Conservation (phyloP, 1,139 yeast species). For the Hyphopichia wangnamkhiaoensis region DNA sequence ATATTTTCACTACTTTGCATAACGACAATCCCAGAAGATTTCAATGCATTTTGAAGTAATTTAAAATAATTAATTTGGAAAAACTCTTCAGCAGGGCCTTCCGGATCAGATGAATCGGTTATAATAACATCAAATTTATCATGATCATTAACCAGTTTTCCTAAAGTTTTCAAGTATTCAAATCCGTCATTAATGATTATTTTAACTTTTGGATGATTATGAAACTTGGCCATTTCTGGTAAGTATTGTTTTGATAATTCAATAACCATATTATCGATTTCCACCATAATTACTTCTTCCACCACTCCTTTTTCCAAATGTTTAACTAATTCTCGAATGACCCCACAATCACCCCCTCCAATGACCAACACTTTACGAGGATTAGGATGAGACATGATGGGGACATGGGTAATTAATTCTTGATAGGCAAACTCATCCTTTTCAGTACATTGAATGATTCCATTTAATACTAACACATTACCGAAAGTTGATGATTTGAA, state of each 20-base stretch:
- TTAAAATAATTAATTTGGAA: constrained; percentile 83
- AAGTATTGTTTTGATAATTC: constrained; percentile 71
- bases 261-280: constrained; percentile 87
- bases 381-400: constrained; percentile 70
- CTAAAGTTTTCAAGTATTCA: constrained; percentile 58
- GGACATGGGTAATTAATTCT: constrained; percentile 82
- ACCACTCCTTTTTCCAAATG: constrained; percentile 57
- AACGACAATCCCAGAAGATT: constrained; percentile 75
- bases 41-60: constrained; percentile 67
- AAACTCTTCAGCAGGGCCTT: constrained; percentile 95
- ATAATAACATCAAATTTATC: constrained; percentile 79
- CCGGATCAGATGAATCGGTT: constrained; percentile 96
- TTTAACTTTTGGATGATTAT: constrained; percentile 69
- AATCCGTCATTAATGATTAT: constrained; percentile 88
- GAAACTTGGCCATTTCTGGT: constrained; percentile 78
- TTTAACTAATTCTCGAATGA: constrained; percentile 79
- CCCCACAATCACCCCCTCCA: constrained; percentile 97
- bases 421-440: constrained; percentile 90
- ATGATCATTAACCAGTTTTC: constrained; percentile 24
- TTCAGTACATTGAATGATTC: constrained; percentile 86
- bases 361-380: constrained; percentile 80
- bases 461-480: constrained; percentile 81
- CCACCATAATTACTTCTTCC: constrained; percentile 77
- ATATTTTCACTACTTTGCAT: constrained; percentile 92
- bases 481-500: constrained; percentile 78